Conservation (phyloP, 176 grass and related monocot species). For the Hordeum vulgare region MorexV3_pseudomolecules_assembly NC_058518.1:499570249-499570748, state of each 20-base stretch:
- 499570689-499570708: neutral
- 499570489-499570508: neutral
- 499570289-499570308: neutral
- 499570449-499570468: neutral
- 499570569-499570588: neutral
- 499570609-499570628: neutral
- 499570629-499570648: neutral
- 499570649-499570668: neutral
- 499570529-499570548: neutral
- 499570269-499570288: neutral
- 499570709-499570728: neutral
- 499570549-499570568: neutral
- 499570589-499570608: neutral
- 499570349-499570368: neutral
- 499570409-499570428: slow-evolving; percentile 9
- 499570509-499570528: neutral
- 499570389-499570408: neutral
- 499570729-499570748: neutral
- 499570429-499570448: neutral
- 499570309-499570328: neutral
- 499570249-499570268: neutral
- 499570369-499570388: neutral
- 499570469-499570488: neutral
- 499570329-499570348: neutral
- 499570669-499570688: neutral